Evolutionary conservation across 2,329 filamentous ascomycete genomes (phyloP), one percentile per base, ranked within the genome.

Genomic region (Xylaria polymorpha): DNA sequence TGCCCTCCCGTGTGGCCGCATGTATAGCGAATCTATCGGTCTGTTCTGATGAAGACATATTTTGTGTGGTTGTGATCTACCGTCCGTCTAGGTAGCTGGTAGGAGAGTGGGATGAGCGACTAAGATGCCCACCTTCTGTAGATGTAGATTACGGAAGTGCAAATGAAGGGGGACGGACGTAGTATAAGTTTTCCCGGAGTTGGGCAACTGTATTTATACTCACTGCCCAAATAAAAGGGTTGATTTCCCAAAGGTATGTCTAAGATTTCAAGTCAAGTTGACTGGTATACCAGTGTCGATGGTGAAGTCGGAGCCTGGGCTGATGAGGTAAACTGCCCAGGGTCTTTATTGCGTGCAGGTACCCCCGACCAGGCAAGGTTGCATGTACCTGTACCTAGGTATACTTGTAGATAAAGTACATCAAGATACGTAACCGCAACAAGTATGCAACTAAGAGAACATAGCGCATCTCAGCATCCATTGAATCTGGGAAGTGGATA

Each of bases 1-100:
- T 92, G 50, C 94, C 94, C 80, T 97, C 93, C 66, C 94, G 88
- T 70, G 92, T 91, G 50, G 95, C 95, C 73, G 92, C 92, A 78
- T 98, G 95, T 51, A 98, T 91, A 35, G 94, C 92, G 75, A 91
- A 98, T 75, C 91, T 93, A 61, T 68, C 66, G 4, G 89, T 84
- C 53, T 80, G 74, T 22, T 84, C 79, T 4, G 81, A 77, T 61
- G 80, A 62, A 51, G 65, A 55, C 70, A 72, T 72, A 48, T n/a
- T 58, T 3, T 32, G 29, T 44, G 10, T 46, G 14, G n/a, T 35
- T 50, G 43, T n/a, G 18, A 1, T 48, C 20, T n/a, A n/a, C n/a
- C n/a, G n/a, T n/a, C n/a, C n/a, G n/a, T n/a, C n/a, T n/a, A n/a
- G n/a, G 29, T 12, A 18, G 43, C 43, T 46, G 18, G 7, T 46